phyloP scores from a whole-genome alignment of 495 filamentous ascomycete genomes.

The Recurvomyces mirabilis region DNA sequence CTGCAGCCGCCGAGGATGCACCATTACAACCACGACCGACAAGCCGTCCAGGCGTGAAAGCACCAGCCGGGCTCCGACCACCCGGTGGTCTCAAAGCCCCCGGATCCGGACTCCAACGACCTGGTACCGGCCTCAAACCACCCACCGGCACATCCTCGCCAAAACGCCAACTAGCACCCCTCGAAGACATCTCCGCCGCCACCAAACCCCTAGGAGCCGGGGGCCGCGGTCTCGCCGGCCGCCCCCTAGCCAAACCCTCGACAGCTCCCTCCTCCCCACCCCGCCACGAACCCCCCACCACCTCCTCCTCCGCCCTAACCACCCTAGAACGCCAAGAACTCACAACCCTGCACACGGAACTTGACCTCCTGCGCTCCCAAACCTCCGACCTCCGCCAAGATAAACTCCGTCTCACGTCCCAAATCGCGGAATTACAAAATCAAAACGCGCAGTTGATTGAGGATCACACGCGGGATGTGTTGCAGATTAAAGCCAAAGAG shows the following conservation, averaged over 20 bases:
- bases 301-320: conserved; percentile 47
- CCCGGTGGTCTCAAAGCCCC: conserved; percentile 16
- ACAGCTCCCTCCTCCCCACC: conserved; percentile 34
- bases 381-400: conserved; percentile 68
- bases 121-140: conserved; percentile 53
- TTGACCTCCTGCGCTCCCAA: conserved; percentile 59
- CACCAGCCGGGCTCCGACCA: conserved; percentile 4
- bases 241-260: conserved; percentile 71
- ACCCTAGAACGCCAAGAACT: conserved; percentile 76
- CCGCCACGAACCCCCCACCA: conserved; percentile 32
- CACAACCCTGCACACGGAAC: conserved; percentile 73
- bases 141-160: conserved; percentile 29
- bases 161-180: conserved; percentile 42
- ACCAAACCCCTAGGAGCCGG: conserved; percentile 48
- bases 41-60: conserved; percentile 36
- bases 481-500: conserved; percentile 96
- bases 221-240: conserved; percentile 69
- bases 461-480: conserved; percentile 88
- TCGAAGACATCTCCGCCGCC: conserved; percentile 45
- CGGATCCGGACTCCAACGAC: conserved; percentile 46
- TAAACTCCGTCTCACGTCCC: conserved; percentile 58
- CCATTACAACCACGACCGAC: conserved; percentile 47
- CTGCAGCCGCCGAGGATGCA: conserved; percentile 39
- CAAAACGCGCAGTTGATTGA: conserved; percentile 95
- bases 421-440: conserved; percentile 80